Evolutionary conservation across 495 filamentous ascomycete species (phyloP), one percentile per base, ranked within the genome.

Genomic region (Daldinia caldariorum): DNA sequence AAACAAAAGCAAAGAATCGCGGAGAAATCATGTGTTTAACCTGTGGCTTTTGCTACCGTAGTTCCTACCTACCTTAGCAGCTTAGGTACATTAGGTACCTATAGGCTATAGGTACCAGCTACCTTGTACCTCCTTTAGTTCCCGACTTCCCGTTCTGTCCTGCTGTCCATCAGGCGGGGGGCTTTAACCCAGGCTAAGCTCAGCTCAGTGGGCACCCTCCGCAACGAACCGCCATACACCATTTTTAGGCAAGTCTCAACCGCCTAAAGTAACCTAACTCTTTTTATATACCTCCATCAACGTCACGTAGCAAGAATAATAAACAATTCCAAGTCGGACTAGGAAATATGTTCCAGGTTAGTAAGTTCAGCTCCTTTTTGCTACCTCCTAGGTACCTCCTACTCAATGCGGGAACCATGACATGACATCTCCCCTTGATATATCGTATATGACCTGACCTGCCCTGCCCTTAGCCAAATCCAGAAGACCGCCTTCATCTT

Each of bases 401-500:
- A n/a, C n/a, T n/a, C n/a, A n/a, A n/a, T n/a, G n/a, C n/a, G n/a
- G n/a, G n/a, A n/a, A n/a, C n/a, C n/a, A n/a, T n/a, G n/a, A n/a
- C n/a, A n/a, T n/a, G n/a, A n/a, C n/a, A n/a, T 6, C 43, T 22
- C 20, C 18, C 18, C 18, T 20, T 22, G 20, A 47, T 47, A 47
- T 47, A 22, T 20, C 43, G 22, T 26, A 26, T 26, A 26, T 26
- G 26, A 68, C 61, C 29, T 53, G n/a, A 18, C 56, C 5, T 16
- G 22, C 26, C 56, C 5, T 16, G 22, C 26, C 56, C 43, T 29
- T 74, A 86, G 76, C 81, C 83, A 66, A 70, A 88, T 58, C 85
- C 83, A 31, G 83, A 88, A 72, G 84, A 88, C 70, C 76, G 73
- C 14, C 78, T 86, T 35, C 83, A 84, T 53, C 85, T 95, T 20